These are phyloP conservation scores for Parachlorella kessleri DNA, from an alignment of 139 green algal genomes.

Conservation along the genomic window DNA sequence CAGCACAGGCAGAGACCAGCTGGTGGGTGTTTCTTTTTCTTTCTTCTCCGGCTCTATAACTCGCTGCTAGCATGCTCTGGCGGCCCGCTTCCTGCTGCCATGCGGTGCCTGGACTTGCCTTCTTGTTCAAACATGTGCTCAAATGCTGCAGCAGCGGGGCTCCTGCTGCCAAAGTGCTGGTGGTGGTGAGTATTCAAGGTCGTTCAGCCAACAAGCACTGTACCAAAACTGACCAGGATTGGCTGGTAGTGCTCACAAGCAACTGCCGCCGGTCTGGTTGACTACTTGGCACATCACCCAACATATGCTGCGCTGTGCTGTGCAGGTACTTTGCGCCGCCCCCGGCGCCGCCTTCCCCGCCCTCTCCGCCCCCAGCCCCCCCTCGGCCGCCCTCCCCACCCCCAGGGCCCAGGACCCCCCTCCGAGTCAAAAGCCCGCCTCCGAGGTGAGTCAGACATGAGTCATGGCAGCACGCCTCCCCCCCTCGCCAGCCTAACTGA, in stretches of 20 bases:
- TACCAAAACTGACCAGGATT: no score
- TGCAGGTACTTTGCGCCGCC: conserved; percentile 6
- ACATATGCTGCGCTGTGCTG: no score
- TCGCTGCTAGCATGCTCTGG: neutral
- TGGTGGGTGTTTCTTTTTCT: neutral
- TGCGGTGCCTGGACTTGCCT: neutral
- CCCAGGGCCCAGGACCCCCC: conserved; percentile 18
- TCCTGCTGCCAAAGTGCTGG: no score
- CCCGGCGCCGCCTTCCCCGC: conserved; percentile 4
- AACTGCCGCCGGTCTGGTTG: no score
- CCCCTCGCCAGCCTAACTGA: no score
- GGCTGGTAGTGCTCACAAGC: no score
- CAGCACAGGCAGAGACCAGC: neutral
- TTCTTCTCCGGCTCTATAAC: no score
- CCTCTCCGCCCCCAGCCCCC: conserved; percentile 21
- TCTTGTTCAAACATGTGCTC: no score
- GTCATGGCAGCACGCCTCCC: neutral
- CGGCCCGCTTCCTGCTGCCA: neutral
- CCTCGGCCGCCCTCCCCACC: conserved; percentile 34
- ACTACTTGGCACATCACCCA: no score
- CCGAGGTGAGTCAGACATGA: conserved; percentile 7
- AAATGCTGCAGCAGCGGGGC: no score
- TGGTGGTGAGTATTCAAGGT: no score
- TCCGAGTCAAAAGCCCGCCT: conserved; percentile 10
- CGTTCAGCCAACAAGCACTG: no score